phyloP scores from a whole-genome alignment of 140 eudicot species.

The Anethum foeniculum region DNA sequence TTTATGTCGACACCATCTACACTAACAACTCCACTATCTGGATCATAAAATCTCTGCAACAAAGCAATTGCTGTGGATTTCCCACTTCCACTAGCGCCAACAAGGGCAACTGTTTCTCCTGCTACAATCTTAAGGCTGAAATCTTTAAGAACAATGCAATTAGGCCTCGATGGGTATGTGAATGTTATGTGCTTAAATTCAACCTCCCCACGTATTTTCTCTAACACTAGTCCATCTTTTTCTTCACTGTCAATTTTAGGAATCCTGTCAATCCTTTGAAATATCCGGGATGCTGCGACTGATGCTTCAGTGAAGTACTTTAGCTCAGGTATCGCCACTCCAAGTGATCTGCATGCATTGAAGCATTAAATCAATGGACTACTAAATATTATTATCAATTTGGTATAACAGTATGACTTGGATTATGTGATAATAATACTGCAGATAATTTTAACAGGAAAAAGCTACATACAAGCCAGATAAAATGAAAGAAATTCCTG shows the following conservation, averaged over 20 bases:
- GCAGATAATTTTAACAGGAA: not conserved
- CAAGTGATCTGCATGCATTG: constrained; percentile 73
- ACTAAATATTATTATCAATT: not conserved
- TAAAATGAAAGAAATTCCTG: constrained; percentile 68
- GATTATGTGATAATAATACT: not conserved
- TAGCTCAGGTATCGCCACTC: constrained; percentile 87
- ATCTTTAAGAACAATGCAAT: constrained; percentile 53
- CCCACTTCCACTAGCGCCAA: constrained; percentile 96
- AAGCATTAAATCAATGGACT: not conserved
- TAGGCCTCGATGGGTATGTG: constrained; percentile 84
- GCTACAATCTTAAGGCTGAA: constrained; percentile 69
- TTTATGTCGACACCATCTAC: constrained; percentile 73
- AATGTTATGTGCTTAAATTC: constrained; percentile 62
- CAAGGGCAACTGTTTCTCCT: constrained; percentile 84
- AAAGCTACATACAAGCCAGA: constrained; percentile 69
- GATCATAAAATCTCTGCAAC: constrained; percentile 70
- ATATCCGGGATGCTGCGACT: constrained; percentile 74
- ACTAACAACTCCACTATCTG: constrained; percentile 44
- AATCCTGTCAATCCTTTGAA: constrained; percentile 55
- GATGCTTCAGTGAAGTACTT: constrained; percentile 90
- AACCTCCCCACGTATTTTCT: constrained; percentile 53
- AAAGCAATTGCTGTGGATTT: constrained; percentile 87
- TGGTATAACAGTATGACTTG: not conserved
- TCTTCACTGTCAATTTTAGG: constrained; percentile 67
- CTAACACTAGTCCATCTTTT: constrained; percentile 42